Evolutionary conservation across 129 eudicot genomes (phyloP).

Genomic region (Helianthus tuberosus): DNA sequence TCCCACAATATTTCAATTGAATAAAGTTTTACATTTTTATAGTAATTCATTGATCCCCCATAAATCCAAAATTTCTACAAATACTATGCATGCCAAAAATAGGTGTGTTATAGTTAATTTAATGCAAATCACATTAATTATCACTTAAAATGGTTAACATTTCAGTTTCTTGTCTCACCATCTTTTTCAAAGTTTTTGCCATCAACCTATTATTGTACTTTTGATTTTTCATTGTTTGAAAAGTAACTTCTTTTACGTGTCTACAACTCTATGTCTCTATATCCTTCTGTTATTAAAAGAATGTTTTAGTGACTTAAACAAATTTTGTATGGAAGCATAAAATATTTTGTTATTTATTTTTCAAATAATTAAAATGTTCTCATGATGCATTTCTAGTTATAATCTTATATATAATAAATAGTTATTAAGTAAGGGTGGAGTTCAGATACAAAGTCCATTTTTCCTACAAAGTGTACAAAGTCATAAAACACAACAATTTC

Average conservation of each 20-base stretch:
- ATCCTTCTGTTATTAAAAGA: not conserved
- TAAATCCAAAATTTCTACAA: not conserved
- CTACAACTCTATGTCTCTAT: not conserved
- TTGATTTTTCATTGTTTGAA: not conserved
- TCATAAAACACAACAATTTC: no score
- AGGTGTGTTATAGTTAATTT: not conserved
- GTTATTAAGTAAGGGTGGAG: no score
- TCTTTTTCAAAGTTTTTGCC: not conserved
- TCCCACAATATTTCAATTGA: not conserved
- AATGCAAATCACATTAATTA: not conserved
- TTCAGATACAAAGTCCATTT: no score
- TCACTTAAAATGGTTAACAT: not conserved
- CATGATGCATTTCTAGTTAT: no score
- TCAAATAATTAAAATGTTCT: no score
- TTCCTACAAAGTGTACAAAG: no score
- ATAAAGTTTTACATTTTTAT: not conserved
- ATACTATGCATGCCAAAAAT: constrained; percentile 14
- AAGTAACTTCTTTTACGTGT: not conserved
- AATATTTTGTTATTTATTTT: no score
- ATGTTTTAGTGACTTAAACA: not conserved
- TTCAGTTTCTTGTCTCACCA: constrained; percentile 3
- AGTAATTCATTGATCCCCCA: not conserved
- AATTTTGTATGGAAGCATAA: no score
- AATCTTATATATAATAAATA: no score
- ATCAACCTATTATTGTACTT: not conserved